Evolutionary conservation across 2,329 filamentous ascomycete genomes (phyloP), one percentile per base, ranked within the genome.

Genomic region (Claviceps sp.): DNA sequence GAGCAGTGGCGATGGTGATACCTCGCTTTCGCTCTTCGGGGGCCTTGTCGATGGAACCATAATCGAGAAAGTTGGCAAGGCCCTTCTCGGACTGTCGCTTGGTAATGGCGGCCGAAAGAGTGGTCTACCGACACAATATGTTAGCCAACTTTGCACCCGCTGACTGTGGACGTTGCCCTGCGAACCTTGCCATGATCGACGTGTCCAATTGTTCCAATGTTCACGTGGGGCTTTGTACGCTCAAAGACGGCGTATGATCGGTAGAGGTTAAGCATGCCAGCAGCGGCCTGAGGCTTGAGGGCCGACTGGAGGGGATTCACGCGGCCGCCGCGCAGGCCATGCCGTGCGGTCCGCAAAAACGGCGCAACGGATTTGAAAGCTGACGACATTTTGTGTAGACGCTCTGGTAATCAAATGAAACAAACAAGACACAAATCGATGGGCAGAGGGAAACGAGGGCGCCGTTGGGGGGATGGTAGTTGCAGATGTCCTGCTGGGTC

Each of bases 21-120:
- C 93, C 93, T 81, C 93, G 91, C 81, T 97, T 97, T 68, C 93
- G 86, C 81, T 98, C 93, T 75, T 98, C 93, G 59, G 93, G 93
- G 52, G 93, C 93, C 78, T 97, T 98, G 77, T 98, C 93, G 69
- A 98, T 98, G 66, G 93, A 77, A 68, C 88, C 89, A 79, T 98
- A 98, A 52, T 97, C 93, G 68, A 97, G 85, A 77, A 93, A 98
- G 74, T 75, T 89, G 68, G 93, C 93, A 63, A 88, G 76, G 57
- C 93, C 91, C 78, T 96, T 96, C 67, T 91, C 86, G 62, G 93
- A 82, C 73, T 97, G 93, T 69, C 91, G 82, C 79, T 98, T 98
- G 65, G 93, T 98, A 76, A 98, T 98, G 67, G 93, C 93, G 58
- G 93, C 93, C 62, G 93, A 97, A 68, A 98, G 83, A 57, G 93